Conservation (phyloP, 116 monocot genomes). For the Dioscorea cayenensis region DNA sequence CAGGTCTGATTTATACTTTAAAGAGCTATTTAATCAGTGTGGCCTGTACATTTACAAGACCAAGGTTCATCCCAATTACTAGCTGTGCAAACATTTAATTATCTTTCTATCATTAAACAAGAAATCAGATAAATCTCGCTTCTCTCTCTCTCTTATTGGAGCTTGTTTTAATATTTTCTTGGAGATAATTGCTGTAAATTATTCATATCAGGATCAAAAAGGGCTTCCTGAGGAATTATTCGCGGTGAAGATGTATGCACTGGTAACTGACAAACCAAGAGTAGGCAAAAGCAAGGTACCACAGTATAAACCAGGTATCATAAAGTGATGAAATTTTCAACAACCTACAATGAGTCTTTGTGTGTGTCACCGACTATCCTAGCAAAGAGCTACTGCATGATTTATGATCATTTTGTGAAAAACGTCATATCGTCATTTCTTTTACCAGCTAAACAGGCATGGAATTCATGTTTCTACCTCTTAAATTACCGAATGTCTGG, state of each 20-base stretch:
- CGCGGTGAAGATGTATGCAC: constrained; percentile 83
- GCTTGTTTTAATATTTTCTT: not conserved
- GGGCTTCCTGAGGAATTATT: constrained; percentile 73
- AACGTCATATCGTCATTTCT: no score
- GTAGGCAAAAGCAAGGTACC: constrained; percentile 26
- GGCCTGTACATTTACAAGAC: constrained; percentile 56
- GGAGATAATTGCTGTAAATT: not conserved
- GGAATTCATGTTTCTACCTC: no score
- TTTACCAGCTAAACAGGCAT: no score
- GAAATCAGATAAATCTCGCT: not conserved
- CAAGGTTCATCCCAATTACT: constrained; percentile 29
- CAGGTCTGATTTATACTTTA: constrained; percentile 79
- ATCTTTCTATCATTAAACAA: not conserved
- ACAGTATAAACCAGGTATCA: constrained; percentile 29
- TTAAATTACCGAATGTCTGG: no score
- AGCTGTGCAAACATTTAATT: not conserved
- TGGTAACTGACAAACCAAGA: constrained; percentile 45
- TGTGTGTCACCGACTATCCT: not conserved
- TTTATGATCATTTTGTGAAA: no score
- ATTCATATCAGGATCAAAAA: constrained; percentile 60
- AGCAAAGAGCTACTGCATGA: no score
- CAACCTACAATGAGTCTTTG: not conserved
- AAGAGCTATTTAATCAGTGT: constrained; percentile 66
- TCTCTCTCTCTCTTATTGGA: not conserved
- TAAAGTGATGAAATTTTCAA: constrained; percentile 29